phyloP scores from a whole-genome alignment of 768 basidiomycete genomes.

The Macrolepiota dolichaula region DNA sequence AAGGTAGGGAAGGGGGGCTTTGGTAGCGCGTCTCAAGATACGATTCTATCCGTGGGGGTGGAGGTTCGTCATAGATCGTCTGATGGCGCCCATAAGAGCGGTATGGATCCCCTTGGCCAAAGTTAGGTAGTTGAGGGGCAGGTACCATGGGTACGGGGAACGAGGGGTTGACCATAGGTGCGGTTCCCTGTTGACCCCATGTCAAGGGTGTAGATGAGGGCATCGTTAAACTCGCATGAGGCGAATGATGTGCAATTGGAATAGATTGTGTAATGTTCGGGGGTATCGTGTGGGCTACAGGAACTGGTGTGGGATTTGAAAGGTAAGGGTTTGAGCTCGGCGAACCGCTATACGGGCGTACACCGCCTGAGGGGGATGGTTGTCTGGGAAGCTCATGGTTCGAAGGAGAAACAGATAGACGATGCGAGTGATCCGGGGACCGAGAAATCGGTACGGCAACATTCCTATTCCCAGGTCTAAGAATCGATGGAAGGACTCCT shows the following conservation, averaged over 20 bases:
- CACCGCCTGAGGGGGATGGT: neutral
- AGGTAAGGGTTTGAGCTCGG: constrained; percentile 18
- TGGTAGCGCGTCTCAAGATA: constrained; percentile 47
- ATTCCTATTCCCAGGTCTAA: constrained; percentile 1
- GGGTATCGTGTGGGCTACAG: constrained; percentile 14
- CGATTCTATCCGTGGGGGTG: constrained; percentile 26
- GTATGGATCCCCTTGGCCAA: constrained; percentile 6
- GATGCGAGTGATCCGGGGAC: constrained; percentile 12
- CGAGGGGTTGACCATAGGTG: constrained; percentile 17
- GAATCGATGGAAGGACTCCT: neutral
- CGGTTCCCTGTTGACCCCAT: constrained; percentile 7
- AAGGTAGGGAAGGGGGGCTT: constrained; percentile 52
- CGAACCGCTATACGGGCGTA: neutral
- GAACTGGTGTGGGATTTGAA: constrained; percentile 11
- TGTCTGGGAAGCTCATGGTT: constrained; percentile 1
- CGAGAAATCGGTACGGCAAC: constrained; percentile 12
- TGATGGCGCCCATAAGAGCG: constrained; percentile 4
- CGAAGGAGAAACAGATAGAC: constrained; percentile 15
- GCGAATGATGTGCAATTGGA: neutral
- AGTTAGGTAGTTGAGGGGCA: constrained; percentile 11
- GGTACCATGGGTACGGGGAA: constrained; percentile 31
- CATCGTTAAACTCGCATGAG: neutral
- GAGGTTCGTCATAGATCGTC: neutral
- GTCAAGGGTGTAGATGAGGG: neutral
- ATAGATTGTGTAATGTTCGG: neutral